These are phyloP conservation scores for Populus hybrid DNA, from an alignment of 441 rosid species.

Conservation along the genomic window DNA sequence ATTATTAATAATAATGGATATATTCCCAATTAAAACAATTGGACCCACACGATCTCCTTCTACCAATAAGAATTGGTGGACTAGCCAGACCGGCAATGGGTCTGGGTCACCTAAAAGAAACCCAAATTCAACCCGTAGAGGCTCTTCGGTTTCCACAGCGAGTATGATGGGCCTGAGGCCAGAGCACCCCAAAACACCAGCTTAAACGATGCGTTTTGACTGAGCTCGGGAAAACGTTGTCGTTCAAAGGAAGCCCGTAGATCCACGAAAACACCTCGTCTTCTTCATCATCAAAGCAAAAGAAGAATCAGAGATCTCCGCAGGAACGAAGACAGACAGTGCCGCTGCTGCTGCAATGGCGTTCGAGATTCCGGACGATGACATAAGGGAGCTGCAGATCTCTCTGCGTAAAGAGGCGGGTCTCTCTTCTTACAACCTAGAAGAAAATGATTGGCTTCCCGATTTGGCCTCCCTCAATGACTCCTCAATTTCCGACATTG, in stretches of 20 bases:
- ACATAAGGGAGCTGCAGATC: constrained; percentile 51
- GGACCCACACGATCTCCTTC: too few species aligned
- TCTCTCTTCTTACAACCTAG: constrained; percentile 49
- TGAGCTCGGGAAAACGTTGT: not conserved
- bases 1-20: too few species aligned
- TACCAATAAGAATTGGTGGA: too few species aligned
- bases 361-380: constrained; percentile 53
- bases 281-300: not conserved
- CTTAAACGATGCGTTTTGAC: not conserved
- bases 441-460: constrained; percentile 31
- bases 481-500: constrained; percentile 50
- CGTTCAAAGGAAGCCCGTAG: not conserved
- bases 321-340: not conserved
- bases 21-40: too few species aligned
- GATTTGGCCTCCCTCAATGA: constrained; percentile 42
- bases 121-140: not conserved
- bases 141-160: not conserved
- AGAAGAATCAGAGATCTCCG: not conserved
- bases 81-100: too few species aligned
- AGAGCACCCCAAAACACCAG: not conserved
- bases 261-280: not conserved
- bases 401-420: constrained; percentile 62
- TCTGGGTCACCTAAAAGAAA: too few species aligned
- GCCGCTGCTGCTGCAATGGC: constrained; percentile 36
- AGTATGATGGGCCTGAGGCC: not conserved